Conservation (phyloP, 257 asterid genomes). For the Scutellaria barbata region DNA sequence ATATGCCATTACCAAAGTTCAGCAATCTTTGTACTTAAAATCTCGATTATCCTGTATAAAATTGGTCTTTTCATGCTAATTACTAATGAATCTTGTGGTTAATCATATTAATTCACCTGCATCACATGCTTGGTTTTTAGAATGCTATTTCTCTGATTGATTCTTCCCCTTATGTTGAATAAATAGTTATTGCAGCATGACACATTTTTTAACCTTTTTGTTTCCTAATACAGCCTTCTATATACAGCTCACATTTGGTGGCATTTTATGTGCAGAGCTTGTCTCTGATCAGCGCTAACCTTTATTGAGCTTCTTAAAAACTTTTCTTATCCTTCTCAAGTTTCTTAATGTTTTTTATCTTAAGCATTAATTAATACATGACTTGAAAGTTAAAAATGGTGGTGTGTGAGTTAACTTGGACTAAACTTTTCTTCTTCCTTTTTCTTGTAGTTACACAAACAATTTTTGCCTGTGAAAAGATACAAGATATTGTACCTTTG, state of each 20-base stretch:
- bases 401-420: conserved; percentile 25
- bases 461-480: conserved; percentile 75
- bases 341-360: conserved; percentile 8
- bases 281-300: background rate
- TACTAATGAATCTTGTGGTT: background rate
- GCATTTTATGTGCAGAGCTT: background rate
- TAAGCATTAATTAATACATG: background rate
- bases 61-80: background rate
- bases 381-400: conserved; percentile 2
- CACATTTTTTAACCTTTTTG: background rate
- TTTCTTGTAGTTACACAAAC: conserved; percentile 60
- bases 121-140: background rate
- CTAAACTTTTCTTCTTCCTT: conserved; percentile 17
- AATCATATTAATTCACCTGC: background rate
- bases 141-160: background rate
- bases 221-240: background rate
- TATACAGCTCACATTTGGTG: background rate
- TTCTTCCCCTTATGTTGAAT: background rate
- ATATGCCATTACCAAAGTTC: background rate
- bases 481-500: conserved; percentile 70
- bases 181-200: no score
- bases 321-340: conserved; percentile 6
- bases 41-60: background rate
- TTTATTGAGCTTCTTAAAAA: background rate
- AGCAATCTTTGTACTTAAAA: background rate